Evolutionary conservation across 2,329 filamentous ascomycete genomes (phyloP), one percentile per base, ranked within the genome.

Genomic region (Exophiala mesophila): DNA sequence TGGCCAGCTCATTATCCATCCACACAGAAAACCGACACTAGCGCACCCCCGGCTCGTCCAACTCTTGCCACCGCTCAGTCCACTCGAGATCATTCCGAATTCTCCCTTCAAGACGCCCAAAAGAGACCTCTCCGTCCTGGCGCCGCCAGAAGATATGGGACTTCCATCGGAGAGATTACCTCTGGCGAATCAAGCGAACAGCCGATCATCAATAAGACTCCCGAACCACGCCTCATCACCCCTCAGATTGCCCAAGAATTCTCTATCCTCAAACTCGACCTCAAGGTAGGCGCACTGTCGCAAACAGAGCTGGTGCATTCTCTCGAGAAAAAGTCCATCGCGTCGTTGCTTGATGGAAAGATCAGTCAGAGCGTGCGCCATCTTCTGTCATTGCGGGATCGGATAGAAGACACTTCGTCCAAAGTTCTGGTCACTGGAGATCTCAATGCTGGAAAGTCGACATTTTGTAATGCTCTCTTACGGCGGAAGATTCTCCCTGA

Each of bases 1-100:
- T 97, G 92, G 92, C 92, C 92, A 1, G 90, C 89, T 21, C 86
- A 94, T 61, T 98, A 98, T 62, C 92, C 92, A 39, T 87, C 89
- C 2, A 82, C 90, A 3, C 82, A 88, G 59, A 73, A 80, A 51
- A 61, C 77, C 23, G 73, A 77, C 39, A 54, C 57, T 4, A 58
- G 61, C 10, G 21, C 50, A 3, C 29, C 60, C 62, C 5, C 60
- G 61, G 39, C 13, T 48, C 55, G 63, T 40, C 63, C 67, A 6
- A 43, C 53, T 4, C 41, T 68, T 21, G 57, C 61, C 1, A 61
- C 64, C 10, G 60, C 60, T 3, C 60, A 63, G 31, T 65, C 66
- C 1, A 59, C 60, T 18, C 47, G 60, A 29, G 59, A 62, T 35
- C 50, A 54, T 6, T 34, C 50, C 17, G 55, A 55, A 12, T 42